Base-by-base conservation (phyloP, 2,329 filamentous ascomycete species). In the Paecilomyces variotii region DNA sequence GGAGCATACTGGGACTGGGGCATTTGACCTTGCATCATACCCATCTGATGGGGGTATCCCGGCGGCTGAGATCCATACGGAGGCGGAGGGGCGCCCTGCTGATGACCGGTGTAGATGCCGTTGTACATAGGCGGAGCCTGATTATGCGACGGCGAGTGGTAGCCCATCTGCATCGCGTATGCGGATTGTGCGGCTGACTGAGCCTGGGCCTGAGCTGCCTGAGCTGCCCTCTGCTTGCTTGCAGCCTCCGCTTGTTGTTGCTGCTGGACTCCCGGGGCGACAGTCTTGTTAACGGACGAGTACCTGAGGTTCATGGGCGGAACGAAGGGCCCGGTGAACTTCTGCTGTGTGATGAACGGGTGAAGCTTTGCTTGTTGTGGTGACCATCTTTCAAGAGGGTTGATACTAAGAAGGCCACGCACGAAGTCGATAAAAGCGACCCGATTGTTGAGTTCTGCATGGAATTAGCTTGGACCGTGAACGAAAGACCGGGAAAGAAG, bases 371-470 rank as follows among this genome's bases (percentile, higher is more conserved):
- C 94, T 76, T 99, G 94, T 70, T 97, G 93, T 5, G 94, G 94
- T 3, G 94, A 96, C 94, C 94, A 99, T 72, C 94, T 82, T 75
- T 99, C 94, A 34, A 99, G 82, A 2, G 94, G 94, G 71, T 97
- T 99, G 71, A 97, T 95, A 60, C 89, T 96, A 59, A 99, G 79
- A 45, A 99, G 77, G 12, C 94, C 94, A 64, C 94, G 87, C 26
- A 97, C 94, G 68, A 99, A 99, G 74, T 99, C 94, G 71, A 97
- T 99, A 68, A 99, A 99, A 3, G 94, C 92, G 61, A 95, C 86
- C 52, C 94, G 88, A 71, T 99, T 99, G 71, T 94, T 96, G 88
- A 99, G 95, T 87, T 99, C 94, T 99, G 70, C 19, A 60, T 28
- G 5, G 67, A 63, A 58, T 59, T 60, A 27, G 50, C 56, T 53